These are phyloP conservation scores for Rhodosporidiobolus odoratus DNA, from an alignment of 768 basidiomycete species.

Conservation along the genomic window DNA sequence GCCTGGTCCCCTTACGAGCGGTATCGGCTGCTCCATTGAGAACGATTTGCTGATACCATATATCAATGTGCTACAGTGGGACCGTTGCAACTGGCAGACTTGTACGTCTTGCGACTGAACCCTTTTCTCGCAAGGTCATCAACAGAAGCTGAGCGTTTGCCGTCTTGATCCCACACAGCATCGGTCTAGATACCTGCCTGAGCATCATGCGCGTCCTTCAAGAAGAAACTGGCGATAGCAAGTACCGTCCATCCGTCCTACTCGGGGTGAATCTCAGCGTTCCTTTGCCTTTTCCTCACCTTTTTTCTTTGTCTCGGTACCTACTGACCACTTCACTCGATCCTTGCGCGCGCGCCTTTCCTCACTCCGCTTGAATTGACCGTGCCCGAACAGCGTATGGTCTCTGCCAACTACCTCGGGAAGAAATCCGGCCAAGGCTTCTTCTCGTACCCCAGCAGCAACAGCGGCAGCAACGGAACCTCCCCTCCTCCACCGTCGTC, in stretches of 20 bases:
- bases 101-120: conserved; percentile 32
- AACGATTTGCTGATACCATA: background rate
- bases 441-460: no score
- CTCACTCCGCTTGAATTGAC: background rate
- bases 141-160: background rate
- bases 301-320: background rate
- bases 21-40: background rate
- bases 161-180: conserved; percentile 52
- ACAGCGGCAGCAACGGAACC: no score
- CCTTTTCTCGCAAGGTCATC: background rate
- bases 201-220: conserved; percentile 77
- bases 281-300: background rate
- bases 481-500: conserved; percentile 5
- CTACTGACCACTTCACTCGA: background rate
- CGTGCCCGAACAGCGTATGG: conserved; percentile 65
- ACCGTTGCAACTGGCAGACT: conserved; percentile 45
- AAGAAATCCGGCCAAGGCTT: conserved; percentile 46
- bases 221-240: conserved; percentile 82
- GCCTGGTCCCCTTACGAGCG: background rate
- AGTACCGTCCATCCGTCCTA: conserved; percentile 85
- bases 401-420: conserved; percentile 89
- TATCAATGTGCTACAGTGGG: conserved; percentile 60
- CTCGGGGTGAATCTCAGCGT: conserved; percentile 52
- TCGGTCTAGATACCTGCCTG: conserved; percentile 95
- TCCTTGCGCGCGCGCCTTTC: background rate